phyloP scores from a whole-genome alignment of 169 alveolate genomes.

The Babesia caballi region DNA sequence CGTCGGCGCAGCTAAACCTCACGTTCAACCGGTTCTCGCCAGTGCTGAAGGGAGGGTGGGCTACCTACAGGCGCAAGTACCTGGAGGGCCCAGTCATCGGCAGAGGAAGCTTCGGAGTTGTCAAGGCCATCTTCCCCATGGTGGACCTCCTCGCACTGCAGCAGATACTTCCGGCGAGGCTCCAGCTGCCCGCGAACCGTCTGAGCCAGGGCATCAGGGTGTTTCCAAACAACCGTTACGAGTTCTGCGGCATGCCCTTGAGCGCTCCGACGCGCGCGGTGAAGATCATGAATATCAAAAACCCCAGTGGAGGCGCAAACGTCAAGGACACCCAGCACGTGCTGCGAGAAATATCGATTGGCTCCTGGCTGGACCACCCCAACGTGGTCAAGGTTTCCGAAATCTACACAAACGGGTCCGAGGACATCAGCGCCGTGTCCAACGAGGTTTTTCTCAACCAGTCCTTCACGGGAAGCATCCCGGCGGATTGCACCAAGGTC shows the following conservation, averaged over 20 bases:
- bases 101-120: conserved; percentile 64
- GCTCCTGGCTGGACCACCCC: conserved; percentile 90
- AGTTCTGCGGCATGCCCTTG: conserved; percentile 52
- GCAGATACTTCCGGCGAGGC: conserved; percentile 49
- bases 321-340: conserved; percentile 47
- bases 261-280: conserved; percentile 61
- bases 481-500: conserved; percentile 74
- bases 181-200: conserved; percentile 46
- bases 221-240: conserved; percentile 24
- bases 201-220: conserved; percentile 36
- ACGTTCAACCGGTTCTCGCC: conserved; percentile 42
- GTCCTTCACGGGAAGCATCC: not conserved
- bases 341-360: conserved; percentile 53
- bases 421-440: conserved; percentile 41
- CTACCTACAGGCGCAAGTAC: conserved; percentile 54
- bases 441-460: conserved; percentile 34
- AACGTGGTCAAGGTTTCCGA: conserved; percentile 90
- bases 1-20: conserved; percentile 15
- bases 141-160: conserved; percentile 45
- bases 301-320: not conserved
- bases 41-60: conserved; percentile 61
- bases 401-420: conserved; percentile 70
- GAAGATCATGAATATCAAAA: conserved; percentile 55
- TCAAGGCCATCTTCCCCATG: conserved; percentile 52
- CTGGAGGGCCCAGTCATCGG: conserved; percentile 67